These are phyloP conservation scores for Plantago coronopus DNA, from an alignment of 305 asterid species.

Conservation along the genomic window DNA sequence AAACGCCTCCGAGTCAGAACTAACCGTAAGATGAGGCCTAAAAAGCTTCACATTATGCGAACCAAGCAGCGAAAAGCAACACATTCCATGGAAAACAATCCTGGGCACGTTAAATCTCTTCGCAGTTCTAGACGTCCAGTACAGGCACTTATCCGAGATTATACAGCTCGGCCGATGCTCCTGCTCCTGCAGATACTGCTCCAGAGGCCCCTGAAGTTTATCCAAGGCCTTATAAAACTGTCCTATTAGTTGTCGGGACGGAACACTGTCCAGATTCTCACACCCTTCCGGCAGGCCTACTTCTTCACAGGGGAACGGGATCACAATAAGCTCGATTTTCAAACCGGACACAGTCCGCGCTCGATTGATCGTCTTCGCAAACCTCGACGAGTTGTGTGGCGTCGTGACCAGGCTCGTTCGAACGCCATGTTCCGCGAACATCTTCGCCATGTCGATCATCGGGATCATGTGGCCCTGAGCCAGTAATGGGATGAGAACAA, in stretches of 20 bases:
- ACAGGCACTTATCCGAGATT: constrained; percentile 47
- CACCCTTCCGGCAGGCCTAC: constrained; percentile 59
- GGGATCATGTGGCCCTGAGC: constrained; percentile 54
- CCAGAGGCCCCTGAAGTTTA: constrained; percentile 46
- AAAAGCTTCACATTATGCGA: constrained; percentile 34
- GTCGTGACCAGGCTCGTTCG: constrained; percentile 37
- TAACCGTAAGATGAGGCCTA: constrained; percentile 29
- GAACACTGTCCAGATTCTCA: constrained; percentile 67
- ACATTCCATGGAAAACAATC: constrained; percentile 44
- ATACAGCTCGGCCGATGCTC: constrained; percentile 45
- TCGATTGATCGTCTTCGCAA: constrained; percentile 24
- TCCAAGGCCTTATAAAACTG: constrained; percentile 49
- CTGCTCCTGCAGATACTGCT: constrained; percentile 25
- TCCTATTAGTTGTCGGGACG: constrained; percentile 46
- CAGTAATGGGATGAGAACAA: constrained; percentile 38
- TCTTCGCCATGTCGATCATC: constrained; percentile 42
- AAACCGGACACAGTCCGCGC: constrained; percentile 29
- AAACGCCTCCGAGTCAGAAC: constrained; percentile 31
- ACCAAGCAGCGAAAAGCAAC: constrained; percentile 41
- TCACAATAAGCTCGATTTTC: constrained; percentile 36
- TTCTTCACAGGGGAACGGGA: constrained; percentile 58
- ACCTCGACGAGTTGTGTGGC: constrained; percentile 38
- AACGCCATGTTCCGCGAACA: constrained; percentile 37
- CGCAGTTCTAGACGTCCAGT: constrained; percentile 45
- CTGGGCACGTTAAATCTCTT: constrained; percentile 35